Percentiles rank a stretch among this genome's conserved stretches.
These are phyloP conservation scores for Termitomyces sp. DNA, from an alignment of 768 basidiomycete genomes.

Conservation along the genomic window DNA sequence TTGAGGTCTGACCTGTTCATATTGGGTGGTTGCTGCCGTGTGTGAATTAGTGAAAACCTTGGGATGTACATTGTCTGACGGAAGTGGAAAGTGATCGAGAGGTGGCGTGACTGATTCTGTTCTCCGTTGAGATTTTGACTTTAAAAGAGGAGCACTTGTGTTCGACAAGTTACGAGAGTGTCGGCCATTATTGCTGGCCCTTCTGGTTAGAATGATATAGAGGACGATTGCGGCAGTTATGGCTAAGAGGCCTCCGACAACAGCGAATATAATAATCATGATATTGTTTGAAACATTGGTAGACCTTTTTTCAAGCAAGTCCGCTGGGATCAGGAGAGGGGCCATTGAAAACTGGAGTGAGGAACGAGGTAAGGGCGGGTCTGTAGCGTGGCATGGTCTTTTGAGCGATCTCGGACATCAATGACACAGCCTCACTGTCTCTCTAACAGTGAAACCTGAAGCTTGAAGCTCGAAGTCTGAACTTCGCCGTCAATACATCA, in stretches of 20 bases:
- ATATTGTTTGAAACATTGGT: not conserved
- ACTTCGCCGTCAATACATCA: not conserved
- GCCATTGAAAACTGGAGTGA: not conserved
- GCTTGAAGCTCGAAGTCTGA: too few relatives aligned
- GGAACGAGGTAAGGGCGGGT: not conserved
- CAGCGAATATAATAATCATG: not conserved
- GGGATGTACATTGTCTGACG: not conserved
- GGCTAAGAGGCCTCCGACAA: not conserved
- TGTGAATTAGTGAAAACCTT: slow-evolving; percentile 2
- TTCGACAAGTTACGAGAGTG: not conserved
- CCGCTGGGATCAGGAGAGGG: not conserved
- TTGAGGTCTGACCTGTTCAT: not conserved
- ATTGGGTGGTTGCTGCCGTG: not conserved
- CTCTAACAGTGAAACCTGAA: not conserved
- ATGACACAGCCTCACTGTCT: slow-evolving; percentile 8
- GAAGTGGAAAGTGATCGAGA: not conserved
- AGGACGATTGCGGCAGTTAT: not conserved
- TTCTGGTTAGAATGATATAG: not conserved
- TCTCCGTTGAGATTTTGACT: not conserved
- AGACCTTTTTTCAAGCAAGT: not conserved
- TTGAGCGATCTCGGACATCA: not conserved
- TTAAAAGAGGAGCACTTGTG: slow-evolving; percentile 2
- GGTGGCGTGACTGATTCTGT: not conserved
- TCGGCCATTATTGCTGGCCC: not conserved
- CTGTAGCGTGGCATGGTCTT: not conserved